Evolutionary conservation across 768 basidiomycete species (phyloP).

Genomic region (Termitomyces sp.): DNA sequence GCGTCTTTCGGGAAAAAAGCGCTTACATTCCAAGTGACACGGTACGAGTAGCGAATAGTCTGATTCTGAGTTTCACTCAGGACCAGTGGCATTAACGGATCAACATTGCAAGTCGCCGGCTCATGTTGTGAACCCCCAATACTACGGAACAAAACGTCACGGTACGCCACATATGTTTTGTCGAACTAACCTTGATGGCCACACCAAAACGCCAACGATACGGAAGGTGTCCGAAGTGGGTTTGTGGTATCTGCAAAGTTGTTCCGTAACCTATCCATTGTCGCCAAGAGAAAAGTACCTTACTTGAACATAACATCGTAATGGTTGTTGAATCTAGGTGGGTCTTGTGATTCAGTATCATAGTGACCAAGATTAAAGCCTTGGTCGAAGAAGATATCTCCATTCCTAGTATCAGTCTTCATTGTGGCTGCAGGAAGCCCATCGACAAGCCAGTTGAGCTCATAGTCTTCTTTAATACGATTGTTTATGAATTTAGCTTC

Average conservation of each 20-base stretch:
- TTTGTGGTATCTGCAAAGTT: constrained; percentile 63
- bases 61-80: constrained; percentile 58
- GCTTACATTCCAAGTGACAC: constrained; percentile 79
- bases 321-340: constrained; percentile 84
- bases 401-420: constrained; percentile 73
- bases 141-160: constrained; percentile 25
- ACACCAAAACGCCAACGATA: constrained; percentile 92
- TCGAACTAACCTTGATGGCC: constrained; percentile 37
- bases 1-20: background rate
- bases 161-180: background rate
- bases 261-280: background rate
- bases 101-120: constrained; percentile 45
- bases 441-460: constrained; percentile 92
- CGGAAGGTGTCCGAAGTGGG: constrained; percentile 67
- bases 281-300: background rate
- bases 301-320: constrained; percentile 82
- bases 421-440: constrained; percentile 92
- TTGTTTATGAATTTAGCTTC: constrained; percentile 89
- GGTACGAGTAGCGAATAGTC: constrained; percentile 79
- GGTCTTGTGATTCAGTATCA: constrained; percentile 47
- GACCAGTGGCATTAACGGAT: constrained; percentile 36
- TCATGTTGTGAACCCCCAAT: constrained; percentile 56
- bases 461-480: constrained; percentile 88
- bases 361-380: constrained; percentile 90
- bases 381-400: constrained; percentile 89